Conservation (phyloP, 306 rosid species). For the Sesbania bispinosa region DNA sequence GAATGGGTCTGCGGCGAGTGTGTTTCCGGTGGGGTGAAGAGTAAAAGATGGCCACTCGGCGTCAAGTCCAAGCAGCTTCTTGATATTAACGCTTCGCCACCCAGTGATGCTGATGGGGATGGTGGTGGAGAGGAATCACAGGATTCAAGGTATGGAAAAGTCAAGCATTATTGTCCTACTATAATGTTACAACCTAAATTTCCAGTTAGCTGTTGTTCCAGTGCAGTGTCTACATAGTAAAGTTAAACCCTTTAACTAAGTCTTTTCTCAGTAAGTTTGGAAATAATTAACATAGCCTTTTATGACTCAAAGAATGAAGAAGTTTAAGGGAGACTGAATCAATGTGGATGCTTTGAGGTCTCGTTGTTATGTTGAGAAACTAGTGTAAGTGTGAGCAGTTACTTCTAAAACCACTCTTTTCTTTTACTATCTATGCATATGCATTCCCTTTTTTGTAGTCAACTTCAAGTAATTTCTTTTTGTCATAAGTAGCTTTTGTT, state of each 20-base stretch:
- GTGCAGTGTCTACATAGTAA: not conserved
- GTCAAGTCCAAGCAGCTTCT: conserved; percentile 80
- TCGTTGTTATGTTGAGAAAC: not conserved
- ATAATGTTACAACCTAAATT: not conserved
- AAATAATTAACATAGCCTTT: not conserved
- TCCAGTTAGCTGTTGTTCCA: no score
- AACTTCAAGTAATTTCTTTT: not conserved
- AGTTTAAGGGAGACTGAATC: conserved; percentile 2
- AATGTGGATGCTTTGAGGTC: conserved; percentile 6
- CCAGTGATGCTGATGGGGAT: conserved; percentile 69
- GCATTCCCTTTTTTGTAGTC: not conserved
- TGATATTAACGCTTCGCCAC: conserved; percentile 95
- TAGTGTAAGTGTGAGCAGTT: not conserved
- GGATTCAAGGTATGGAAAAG: conserved; percentile 57
- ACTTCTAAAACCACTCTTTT: not conserved
- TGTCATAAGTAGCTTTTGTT: not conserved
- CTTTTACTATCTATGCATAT: not conserved
- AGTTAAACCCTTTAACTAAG: not conserved
- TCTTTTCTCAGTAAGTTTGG: not conserved
- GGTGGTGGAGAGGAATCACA: conserved; percentile 44
- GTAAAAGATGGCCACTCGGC: conserved; percentile 95
- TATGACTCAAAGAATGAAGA: not conserved
- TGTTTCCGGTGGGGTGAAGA: conserved; percentile 51
- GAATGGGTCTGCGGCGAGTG: conserved; percentile 97
- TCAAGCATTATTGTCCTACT: conserved; percentile 6